Evolutionary conservation across 768 basidiomycete genomes (phyloP), one percentile per base, ranked within the genome.

Genomic region (Russula compacta): DNA sequence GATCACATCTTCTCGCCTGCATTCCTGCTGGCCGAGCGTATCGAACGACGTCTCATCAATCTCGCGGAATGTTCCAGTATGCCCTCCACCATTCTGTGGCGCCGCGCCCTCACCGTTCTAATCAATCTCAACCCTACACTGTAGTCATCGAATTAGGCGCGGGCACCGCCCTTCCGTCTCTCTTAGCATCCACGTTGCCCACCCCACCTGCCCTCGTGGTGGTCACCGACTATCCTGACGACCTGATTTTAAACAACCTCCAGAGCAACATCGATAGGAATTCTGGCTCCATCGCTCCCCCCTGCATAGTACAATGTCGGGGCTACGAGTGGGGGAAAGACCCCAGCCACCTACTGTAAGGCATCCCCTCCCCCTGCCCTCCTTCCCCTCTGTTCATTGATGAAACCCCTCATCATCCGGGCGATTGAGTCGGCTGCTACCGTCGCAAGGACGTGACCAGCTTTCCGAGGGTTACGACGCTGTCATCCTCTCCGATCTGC

Each of bases 1-100:
- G 86, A 89, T 71, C 84, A 86, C 63, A 74, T 88, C 3, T 89
- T 88, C 69, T 88, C 84, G 42, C 86, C 85, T 15, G 79, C 81
- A 9, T 75, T 89, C 8, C 78, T 84, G 58, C 75, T 89, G 17
- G 83, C 84, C 3, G 85, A 89, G 67, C 73, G 77, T 32, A 82
- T 90, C 10, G 85, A 89, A 70, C 70, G 78, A 53, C 47, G 73
- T 60, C 9, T 47, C 9, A 57, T 57, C 29, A 24, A 43, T 15
- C 42, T 44, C 42, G 43, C 40, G 2, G 15, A 7, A 32, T 17
- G 11, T 29, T 53, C 39, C 21, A 8, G 46, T 56, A 48, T 29
- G 29, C 35, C 3, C 35, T 38, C 36, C 21, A 24, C 6, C n/a
- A n/a, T 38, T 35, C 19, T 29, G 19, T 36, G 17, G 21, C 51